Evolutionary conservation across 2,329 filamentous ascomycete species (phyloP), one percentile per base, ranked within the genome.

Genomic region (Talaromyces marneffei): DNA sequence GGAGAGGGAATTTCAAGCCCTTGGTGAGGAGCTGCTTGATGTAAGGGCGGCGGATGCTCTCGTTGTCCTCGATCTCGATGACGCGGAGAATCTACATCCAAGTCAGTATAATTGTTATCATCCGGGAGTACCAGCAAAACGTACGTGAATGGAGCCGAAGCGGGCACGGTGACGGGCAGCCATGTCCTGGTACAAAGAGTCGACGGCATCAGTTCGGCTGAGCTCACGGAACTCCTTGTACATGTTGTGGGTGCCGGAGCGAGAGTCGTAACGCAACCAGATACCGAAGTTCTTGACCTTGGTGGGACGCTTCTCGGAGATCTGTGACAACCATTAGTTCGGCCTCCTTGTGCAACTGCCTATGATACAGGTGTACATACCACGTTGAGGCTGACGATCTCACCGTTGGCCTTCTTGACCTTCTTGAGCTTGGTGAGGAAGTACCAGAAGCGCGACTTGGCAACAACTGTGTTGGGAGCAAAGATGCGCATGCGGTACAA

Each of bases 151-250:
- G 72, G 91, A 95, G 83, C 94, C 88, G 87, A 99, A 99, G 76
- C 94, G 91, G 77, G 94, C 89, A 79, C 91, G 92, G 88, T 99
- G 94, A 80, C 94, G 91, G 80, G 95, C 93, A 73, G 94, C 92
- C 94, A 99, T 97, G 85, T 99, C 94, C 83, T 94, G 90, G 89
- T 99, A 99, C 78, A 99, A 87, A 72, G 93, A 83, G 83, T 97
- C 90, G 76, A 97, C 93, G 70, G 94, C 94, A 72, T 94, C 93
- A 76, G 89, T 90, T 82, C 94, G 87, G 79, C 90, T 93, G 87
- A 97, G 90, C 87, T 97, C 94, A 79, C 94, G 91, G 90, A 97
- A 97, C 89, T 99, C 94, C 89, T 97, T 97, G 91, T 99, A 99
- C 94, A 99, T 99, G 90, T 99, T 99, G 92, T 99, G 94, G 75